Base-by-base conservation (phyloP, 1,284 basidiomycete genomes). In the Bjerkandera adusta region DNA sequence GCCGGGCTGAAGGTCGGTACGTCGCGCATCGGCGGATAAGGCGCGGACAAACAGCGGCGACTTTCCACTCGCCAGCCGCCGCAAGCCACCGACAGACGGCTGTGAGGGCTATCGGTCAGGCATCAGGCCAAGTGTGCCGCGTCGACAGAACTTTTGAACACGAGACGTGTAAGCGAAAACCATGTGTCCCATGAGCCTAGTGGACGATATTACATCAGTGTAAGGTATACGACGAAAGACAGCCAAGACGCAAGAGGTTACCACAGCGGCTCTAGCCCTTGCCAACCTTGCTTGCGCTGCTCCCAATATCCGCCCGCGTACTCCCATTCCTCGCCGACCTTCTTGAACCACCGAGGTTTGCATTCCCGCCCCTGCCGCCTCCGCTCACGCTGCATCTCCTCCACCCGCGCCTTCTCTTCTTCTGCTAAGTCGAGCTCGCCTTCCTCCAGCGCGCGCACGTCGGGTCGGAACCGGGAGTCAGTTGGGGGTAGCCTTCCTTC, bases 301-400 rank as follows among this genome's bases (percentile, higher is more conserved):
- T 92, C 88, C 89, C 89, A 92, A 58, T 92, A 92, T n/a, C 83
- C 87, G 39, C 89, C 88, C 26, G 57, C 64, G 61, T 90, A 92
- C 36, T 72, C 61, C 88, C 88, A 92, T 54, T 88, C 83, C 44
- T 85, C 80, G 4, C 80, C 83, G 32, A 73, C 73, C 56, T 77
- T 75, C 57, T 73, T 77, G 63, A 92, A 92, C 89, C 89, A 92
- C 30, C 75, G 70, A 16, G 88, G 83, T 45, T 68, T 58, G 37
- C 73, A 63, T 32, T 87, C 83, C 45, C 68, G 67, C 34, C 81
- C 79, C 11, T 62, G 65, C 55, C 72, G 73, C 58, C 86, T 71
- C 57, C 85, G 75, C 49, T 83, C 84, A 56, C 88, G 75, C 65
- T 83, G 85, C 64, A 74, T 67, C 63, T 79, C 86, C 64, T 97